Evolutionary conservation across 129 eudicot genomes (phyloP), one percentile per base, ranked within the genome.

Genomic region (Lactuca sativa): DNA sequence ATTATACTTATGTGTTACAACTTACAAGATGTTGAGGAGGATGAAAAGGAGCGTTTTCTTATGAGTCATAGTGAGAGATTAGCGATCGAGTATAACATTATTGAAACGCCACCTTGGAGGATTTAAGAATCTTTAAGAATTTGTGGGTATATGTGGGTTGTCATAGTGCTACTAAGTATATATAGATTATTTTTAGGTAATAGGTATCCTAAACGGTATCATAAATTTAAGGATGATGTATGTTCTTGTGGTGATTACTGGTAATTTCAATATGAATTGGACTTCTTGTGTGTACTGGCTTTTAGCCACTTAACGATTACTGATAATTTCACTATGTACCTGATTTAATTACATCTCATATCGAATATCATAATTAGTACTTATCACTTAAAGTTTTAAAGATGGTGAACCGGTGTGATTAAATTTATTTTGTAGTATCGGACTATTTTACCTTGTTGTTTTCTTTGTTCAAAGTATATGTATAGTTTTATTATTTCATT

Each of bases 231-330:
- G 84, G 93, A 88, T 69, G 97, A 96, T 4, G 17, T 69, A 36
- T 91, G 95, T 61, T 91, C 97, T 56, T 91, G 97, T 67, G 88
- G 86, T n/a, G 95, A 91, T 77, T 88, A 81, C 68, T 91, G 97
- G 95, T 91, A 77, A 84, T 52, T 59, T 51, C 2, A 4, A 14
- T 21, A 12, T 51, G 18, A 10, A 18, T 32, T 25, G 1, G 30
- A 0, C 21, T 21, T 21, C 21, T 21, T 21, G 1, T 21, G 21
- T 0, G 21, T 21, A 21, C 1, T 21, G 21, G 30, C 30, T 25
- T 25, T 25, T 1, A 25, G 30, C 30, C 30, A 25, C 30, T 25
- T 25, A 25, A 2, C 2, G 30, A 25, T 25, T 25, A 25, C 30
- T 25, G 2, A 1, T 25, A 25, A 25, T 25, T 25, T 25, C 30